Conservation (phyloP, 305 asterid species). For the Galium porrigens region DNA sequence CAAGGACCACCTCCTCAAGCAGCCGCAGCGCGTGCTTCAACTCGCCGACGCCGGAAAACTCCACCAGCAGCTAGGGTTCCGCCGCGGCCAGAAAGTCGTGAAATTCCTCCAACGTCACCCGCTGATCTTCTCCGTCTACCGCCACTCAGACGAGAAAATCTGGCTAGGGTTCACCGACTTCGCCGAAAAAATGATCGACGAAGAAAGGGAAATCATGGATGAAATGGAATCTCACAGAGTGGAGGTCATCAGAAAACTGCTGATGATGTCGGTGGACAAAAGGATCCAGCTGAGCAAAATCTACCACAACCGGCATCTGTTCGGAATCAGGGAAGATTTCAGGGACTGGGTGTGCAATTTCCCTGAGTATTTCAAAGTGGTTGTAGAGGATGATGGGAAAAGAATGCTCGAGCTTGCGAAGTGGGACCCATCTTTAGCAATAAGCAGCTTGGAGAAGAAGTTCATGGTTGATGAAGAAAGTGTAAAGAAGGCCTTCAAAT, state of each 20-base stretch:
- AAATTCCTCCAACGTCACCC: conserved; percentile 63
- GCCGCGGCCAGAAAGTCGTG: conserved; percentile 61
- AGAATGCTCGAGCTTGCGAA: conserved; percentile 56
- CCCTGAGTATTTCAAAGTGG: conserved; percentile 43
- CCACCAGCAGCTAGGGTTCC: conserved; percentile 72
- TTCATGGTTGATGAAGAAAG: conserved; percentile 61
- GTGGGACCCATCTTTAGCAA: conserved; percentile 63
- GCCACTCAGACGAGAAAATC: conserved; percentile 53
- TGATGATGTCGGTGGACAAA: conserved; percentile 66
- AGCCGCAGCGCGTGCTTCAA: conserved; percentile 37
- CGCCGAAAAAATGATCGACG: conserved; percentile 35
- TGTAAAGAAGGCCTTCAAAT: conserved; percentile 57
- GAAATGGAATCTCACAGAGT: conserved; percentile 44
- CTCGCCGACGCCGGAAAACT: conserved; percentile 75
- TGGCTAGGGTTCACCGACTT: conserved; percentile 76
- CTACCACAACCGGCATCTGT: conserved; percentile 56
- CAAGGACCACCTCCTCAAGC: conserved; percentile 59
- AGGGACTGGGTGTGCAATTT: conserved; percentile 54
- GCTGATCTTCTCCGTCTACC: conserved; percentile 43
- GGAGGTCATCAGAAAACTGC: conserved; percentile 44
- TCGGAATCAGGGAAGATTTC: conserved; percentile 77
- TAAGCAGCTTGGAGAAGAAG: conserved; percentile 59
- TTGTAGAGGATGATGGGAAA: conserved; percentile 51
- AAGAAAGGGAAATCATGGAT: conserved; percentile 29
- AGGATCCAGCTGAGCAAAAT: conserved; percentile 59